Evolutionary conservation across 192 early-diverging fungal genomes (phyloP), one percentile per base, ranked within the genome.

Genomic region (Piromyces sp.): DNA sequence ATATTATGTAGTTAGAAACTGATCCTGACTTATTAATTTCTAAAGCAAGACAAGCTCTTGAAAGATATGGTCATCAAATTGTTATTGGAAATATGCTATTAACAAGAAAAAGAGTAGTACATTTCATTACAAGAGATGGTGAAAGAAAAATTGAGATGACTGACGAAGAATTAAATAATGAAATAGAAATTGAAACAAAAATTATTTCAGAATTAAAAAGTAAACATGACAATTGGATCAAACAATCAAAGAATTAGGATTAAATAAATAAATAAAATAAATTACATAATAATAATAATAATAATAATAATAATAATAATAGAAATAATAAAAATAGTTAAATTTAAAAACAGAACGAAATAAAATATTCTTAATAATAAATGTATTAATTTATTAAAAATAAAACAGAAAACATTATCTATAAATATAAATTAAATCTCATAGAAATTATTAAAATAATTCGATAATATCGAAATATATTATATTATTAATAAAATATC

Each of bases 81-180:
- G 98, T 99, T 30, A 95, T 99, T 87, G 97, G 93, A 80, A 99
- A 99, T 82, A 90, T 98, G 85, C 85, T 99, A 14, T 84, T 86
- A 36, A 97, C 95, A 3, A 89, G 98, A 37, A 99, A 99, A 88
- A 85, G 88, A 30, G 89, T 92, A 29, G 97, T 99, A 19, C 92
- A 81, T 58, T 82, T 84, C 15, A 85, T 84, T 89, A 29, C 86
- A 0, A 83, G 79, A 9, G 86, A 84, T 79, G 86, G 80, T 26
- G 30, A 85, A 38, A 79, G n/a, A 30, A 42, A 88, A 26, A 80
- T 94, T 33, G 83, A 83, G n/a, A 58, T 94, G 33, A 84, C 89
- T 13, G 82, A 85, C 12, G 86, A 92, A 29, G 88, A 92, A 80
- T 80, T 91, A 51, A 86, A 84, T 28, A 81, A 83, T 0, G 86